Conservation (phyloP, 208 protist genomes). For the Wallacemonas rigidus region DNA sequence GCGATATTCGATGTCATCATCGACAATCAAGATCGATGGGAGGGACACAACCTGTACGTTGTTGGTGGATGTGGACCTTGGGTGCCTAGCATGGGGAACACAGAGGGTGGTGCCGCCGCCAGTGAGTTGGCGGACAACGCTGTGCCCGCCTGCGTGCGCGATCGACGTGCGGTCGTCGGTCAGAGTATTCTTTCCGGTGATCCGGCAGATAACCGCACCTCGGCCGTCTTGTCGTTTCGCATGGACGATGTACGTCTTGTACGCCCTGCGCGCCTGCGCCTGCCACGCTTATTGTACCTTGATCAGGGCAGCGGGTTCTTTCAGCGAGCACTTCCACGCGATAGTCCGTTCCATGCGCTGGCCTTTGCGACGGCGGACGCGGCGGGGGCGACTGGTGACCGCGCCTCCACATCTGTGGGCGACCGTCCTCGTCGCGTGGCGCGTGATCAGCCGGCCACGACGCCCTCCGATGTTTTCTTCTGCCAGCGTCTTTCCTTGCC, state of each 20-base stretch:
- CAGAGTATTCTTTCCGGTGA: too few species aligned
- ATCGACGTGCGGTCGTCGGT: neutral
- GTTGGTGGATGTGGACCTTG: conserved; percentile 20
- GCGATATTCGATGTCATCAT: conserved; percentile 47
- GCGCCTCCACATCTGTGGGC: neutral
- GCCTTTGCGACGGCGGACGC: conserved; percentile 1
- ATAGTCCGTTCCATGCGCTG: conserved; percentile 17
- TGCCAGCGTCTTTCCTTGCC: neutral
- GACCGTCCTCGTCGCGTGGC: neutral
- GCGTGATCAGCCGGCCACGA: neutral
- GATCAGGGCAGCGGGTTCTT: conserved; percentile 47
- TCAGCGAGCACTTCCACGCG: neutral
- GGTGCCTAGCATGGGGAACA: neutral
- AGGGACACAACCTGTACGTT: conserved; percentile 36
- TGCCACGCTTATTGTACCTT: conserved; percentile 27
- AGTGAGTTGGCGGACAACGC: neutral
- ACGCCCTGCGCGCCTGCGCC: neutral
- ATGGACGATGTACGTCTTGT: neutral
- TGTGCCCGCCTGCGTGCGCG: neutral
- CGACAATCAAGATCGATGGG: conserved; percentile 47
- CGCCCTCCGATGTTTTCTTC: neutral
- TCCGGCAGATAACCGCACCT: too few species aligned
- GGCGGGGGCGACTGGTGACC: neutral
- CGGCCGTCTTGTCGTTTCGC: neutral
- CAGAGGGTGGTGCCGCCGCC: neutral